phyloP scores from a whole-genome alignment of 2,329 filamentous ascomycete species.

The Leptographium radiaticola region DNA sequence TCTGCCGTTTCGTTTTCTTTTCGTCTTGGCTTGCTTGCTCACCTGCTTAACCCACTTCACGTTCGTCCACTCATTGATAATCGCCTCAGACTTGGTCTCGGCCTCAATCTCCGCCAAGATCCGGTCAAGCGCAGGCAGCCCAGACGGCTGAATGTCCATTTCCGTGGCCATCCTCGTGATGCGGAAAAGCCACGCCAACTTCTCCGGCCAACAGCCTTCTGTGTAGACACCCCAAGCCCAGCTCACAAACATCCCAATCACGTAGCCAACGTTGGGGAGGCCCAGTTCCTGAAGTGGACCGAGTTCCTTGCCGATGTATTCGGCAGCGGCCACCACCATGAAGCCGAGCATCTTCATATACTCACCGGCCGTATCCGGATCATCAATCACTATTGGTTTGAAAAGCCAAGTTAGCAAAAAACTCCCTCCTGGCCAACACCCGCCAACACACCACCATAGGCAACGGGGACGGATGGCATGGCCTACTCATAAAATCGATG shows the following conservation, averaged over 20 bases:
- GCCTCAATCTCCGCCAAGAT: not conserved
- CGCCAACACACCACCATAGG: not conserved
- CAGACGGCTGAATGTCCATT: constrained; percentile 10
- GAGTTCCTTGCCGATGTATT: not conserved
- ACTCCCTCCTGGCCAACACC: not conserved
- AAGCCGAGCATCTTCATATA: not conserved
- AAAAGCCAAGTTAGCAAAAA: not conserved
- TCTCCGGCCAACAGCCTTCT: not conserved
- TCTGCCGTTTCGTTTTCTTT: not conserved
- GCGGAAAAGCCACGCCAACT: not conserved
- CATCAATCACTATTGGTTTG: not conserved
- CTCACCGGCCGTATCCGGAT: not conserved
- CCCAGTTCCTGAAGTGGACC: not conserved
- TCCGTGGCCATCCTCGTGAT: not conserved
- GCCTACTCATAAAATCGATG: not conserved
- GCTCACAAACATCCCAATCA: not conserved
- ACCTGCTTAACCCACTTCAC: not conserved
- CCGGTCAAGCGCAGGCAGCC: constrained; percentile 32
- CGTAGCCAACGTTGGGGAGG: not conserved
- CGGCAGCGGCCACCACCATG: not conserved
- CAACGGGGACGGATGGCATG: no score
- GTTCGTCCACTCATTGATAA: not conserved
- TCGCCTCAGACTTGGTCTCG: not conserved
- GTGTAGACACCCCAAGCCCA: not conserved
- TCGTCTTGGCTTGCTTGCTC: not conserved